These are phyloP conservation scores for Oryza australiensis DNA, from an alignment of 176 grass and related monocot genomes.

Conservation along the genomic window DNA sequence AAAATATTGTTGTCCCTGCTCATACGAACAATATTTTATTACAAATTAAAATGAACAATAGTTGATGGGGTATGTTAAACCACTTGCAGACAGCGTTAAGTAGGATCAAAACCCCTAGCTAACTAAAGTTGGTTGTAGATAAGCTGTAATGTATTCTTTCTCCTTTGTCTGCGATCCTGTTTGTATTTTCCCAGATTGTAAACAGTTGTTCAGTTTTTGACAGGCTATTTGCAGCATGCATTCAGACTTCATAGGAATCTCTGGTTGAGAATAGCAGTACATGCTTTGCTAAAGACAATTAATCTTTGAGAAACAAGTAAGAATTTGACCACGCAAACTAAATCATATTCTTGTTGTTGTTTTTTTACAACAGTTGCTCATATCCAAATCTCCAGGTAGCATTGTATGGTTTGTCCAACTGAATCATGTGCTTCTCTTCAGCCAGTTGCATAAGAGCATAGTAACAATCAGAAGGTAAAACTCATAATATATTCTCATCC, in stretches of 20 bases:
- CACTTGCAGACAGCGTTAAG: too few species aligned
- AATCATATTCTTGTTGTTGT: too few species aligned
- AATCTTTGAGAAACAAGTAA: not conserved
- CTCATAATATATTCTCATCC: not conserved
- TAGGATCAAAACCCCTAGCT: too few species aligned
- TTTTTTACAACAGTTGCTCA: not conserved
- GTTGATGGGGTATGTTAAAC: not conserved
- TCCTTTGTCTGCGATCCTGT: too few species aligned
- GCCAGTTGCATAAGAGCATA: not conserved
- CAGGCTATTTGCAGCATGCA: not conserved
- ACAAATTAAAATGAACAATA: too few species aligned
- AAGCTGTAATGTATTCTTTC: too few species aligned
- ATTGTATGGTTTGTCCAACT: not conserved
- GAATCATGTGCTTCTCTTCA: not conserved
- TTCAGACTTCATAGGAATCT: not conserved
- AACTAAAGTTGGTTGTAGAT: too few species aligned
- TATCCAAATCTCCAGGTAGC: not conserved
- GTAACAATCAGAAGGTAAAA: not conserved
- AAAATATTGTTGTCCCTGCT: too few species aligned
- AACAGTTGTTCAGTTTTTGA: too few species aligned
- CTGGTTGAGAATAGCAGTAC: not conserved
- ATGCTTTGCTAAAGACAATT: not conserved
- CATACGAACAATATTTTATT: too few species aligned
- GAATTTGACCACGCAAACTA: not conserved
- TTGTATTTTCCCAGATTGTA: too few species aligned